These are phyloP conservation scores for Aureobasidium sp. DNA, from an alignment of 2,329 filamentous ascomycete species.

Conservation along the genomic window DNA sequence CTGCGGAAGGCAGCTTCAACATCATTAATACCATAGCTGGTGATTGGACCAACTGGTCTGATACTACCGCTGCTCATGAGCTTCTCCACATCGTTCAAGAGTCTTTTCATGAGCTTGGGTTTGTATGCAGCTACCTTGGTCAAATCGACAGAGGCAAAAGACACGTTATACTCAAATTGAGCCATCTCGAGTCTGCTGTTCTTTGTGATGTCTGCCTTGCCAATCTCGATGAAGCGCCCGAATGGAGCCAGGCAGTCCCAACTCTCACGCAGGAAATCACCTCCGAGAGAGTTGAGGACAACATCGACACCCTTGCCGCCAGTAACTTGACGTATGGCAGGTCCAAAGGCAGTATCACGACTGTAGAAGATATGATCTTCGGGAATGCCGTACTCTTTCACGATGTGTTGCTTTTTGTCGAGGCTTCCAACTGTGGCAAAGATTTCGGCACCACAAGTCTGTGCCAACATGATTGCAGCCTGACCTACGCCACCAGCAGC, in stretches of 20 bases:
- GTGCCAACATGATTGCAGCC: slow-evolving; percentile 1
- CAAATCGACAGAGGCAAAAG: slow-evolving; percentile 15
- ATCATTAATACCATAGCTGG: slow-evolving; percentile 18
- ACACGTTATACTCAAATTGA: slow-evolving; percentile 22
- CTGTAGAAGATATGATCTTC: slow-evolving; percentile 26
- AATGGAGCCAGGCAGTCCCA: slow-evolving; percentile 24
- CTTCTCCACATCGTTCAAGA: slow-evolving; percentile 18
- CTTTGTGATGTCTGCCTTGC: slow-evolving; percentile 19
- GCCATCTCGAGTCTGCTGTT: slow-evolving; percentile 15
- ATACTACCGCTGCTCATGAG: slow-evolving; percentile 14
- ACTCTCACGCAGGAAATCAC: slow-evolving; percentile 22
- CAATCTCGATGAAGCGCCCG: slow-evolving; percentile 26
- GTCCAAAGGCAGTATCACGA: slow-evolving; percentile 23
- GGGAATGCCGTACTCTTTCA: slow-evolving; percentile 17
- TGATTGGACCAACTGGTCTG: slow-evolving; percentile 17
- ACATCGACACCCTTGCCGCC: slow-evolving; percentile 27
- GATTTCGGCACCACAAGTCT: slow-evolving; percentile 5
- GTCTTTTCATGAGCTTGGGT: slow-evolving; percentile 18
- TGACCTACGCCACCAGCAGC: slow-evolving; percentile 6
- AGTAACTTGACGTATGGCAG: slow-evolving; percentile 22
- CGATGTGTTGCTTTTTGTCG: slow-evolving; percentile 6
- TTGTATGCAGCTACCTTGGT: slow-evolving; percentile 14
- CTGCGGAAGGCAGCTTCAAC: slow-evolving; percentile 8
- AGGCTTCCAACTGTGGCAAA: slow-evolving; percentile 5
- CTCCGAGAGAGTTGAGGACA: slow-evolving; percentile 24